Evolutionary conservation across 768 basidiomycete genomes (phyloP), one percentile per base, ranked within the genome.

Genomic region (Pulveroboletus sp.): DNA sequence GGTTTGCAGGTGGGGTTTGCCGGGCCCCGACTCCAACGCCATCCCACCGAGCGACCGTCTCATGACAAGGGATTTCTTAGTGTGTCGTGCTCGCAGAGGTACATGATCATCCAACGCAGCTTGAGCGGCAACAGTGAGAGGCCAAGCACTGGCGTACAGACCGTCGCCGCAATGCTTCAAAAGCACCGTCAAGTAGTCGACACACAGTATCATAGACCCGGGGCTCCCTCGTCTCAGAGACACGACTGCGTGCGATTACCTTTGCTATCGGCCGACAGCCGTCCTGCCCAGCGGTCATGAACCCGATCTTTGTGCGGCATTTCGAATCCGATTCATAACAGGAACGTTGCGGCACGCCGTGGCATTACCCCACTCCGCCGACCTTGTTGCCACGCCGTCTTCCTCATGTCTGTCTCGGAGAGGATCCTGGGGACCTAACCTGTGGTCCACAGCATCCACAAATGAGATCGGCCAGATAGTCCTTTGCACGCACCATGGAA

Each of bases 401-500:
- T 28, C 52, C 50, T 57, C 60, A 30, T 61, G 61, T 49, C 39
- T 32, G 28, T 48, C 42, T 26, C 15, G 40, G 48, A 50, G 11
- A 32, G 32, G 32, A 32, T 13, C 43, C 37, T 49, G 26, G 30
- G 43, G 41, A 40, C 33, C 35, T 36, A 47, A 37, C 27, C 4
- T 26, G 26, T 41, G 43, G 40, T 21, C n/a, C 30, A 43, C 43
- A 43, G 31, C 36, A 31, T 41, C 33, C 46, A 37, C 32, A 41
- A 39, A 44, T 54, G 51, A 52, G 43, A 28, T 35, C 11, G 9
- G 24, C 14, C 36, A 43, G 35, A 32, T 43, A 18, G 14, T 10
- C 28, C 43, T 36, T 21, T 17, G 10, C 42, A 40, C 26, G 32
- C 27, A 31, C 37, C 52, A 31, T 48, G 32, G 31, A 8, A 42